Conservation (phyloP, 2,329 filamentous ascomycete species). For the Aspergillus puulaauensis region DNA sequence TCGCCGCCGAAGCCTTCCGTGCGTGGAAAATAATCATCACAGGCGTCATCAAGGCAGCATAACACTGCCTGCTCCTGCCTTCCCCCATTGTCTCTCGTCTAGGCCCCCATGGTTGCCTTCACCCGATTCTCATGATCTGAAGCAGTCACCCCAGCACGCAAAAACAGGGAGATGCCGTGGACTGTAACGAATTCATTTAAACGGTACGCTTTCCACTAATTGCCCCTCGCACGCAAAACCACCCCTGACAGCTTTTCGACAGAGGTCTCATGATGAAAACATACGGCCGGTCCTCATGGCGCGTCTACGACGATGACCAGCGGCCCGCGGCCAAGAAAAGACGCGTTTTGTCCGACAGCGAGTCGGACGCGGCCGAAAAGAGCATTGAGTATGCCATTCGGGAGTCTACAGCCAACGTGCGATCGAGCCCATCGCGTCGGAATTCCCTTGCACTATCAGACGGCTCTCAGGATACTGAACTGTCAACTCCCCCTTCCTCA, state of each 20-base stretch:
- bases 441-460: constrained; percentile 47
- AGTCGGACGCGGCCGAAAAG: constrained; percentile 44
- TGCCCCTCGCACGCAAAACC: not conserved
- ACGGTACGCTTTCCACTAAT: constrained; percentile 35
- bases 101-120: constrained; percentile 16
- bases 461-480: constrained; percentile 42
- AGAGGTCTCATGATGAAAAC: constrained; percentile 53
- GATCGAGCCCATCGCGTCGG: constrained; percentile 48
- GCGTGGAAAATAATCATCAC: constrained; percentile 22
- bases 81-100: not conserved
- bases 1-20: constrained; percentile 20
- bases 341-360: constrained; percentile 40
- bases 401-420: constrained; percentile 46
- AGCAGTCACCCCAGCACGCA: constrained; percentile 6
- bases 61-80: not conserved
- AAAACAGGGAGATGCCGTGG: constrained; percentile 46
- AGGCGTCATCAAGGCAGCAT: constrained; percentile 11
- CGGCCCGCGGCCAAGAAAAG: constrained; percentile 45
- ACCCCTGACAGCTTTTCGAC: constrained; percentile 9
- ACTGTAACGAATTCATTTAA: constrained; percentile 53
- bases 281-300: constrained; percentile 49
- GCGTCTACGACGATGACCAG: constrained; percentile 48
- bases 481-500: constrained; percentile 54
- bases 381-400: constrained; percentile 50
- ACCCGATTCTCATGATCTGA: constrained; percentile 16